A percentile compares a stretch with the other conserved stretches of the same genome.
These are phyloP conservation scores for Eimeria falciformis DNA, from an alignment of 169 alveolate genomes.

Conservation along the genomic window DNA sequence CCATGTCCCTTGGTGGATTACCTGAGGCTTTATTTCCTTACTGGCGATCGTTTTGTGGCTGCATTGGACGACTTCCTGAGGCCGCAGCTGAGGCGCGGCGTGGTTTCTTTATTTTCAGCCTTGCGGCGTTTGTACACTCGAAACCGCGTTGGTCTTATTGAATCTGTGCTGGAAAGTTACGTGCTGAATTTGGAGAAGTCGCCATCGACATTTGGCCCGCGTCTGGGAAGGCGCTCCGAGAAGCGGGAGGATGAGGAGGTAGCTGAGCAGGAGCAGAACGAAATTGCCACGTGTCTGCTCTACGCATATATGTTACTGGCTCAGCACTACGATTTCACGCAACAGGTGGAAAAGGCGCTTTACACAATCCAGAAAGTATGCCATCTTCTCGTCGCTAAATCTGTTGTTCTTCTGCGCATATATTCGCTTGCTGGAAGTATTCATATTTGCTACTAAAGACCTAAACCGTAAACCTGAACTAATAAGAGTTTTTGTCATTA, in stretches of 20 bases:
- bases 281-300: conserved; percentile 45
- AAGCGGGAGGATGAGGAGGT: conserved; percentile 33
- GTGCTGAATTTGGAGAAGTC: conserved; percentile 18
- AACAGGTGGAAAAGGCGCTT: conserved; percentile 70
- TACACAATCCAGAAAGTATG: conserved; percentile 57
- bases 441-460: too few relatives aligned
- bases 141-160: not conserved
- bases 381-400: too few relatives aligned
- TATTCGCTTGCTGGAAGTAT: too few relatives aligned
- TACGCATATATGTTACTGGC: conserved; percentile 73
- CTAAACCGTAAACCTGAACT: too few relatives aligned
- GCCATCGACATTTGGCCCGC: conserved; percentile 52
- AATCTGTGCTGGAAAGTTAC: conserved; percentile 48
- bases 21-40: conserved; percentile 28
- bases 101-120: conserved; percentile 41
- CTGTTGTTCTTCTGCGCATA: too few relatives aligned
- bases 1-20: conserved; percentile 39
- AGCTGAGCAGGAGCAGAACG: conserved; percentile 10
- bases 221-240: not conserved
- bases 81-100: conserved; percentile 69
- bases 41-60: conserved; percentile 48
- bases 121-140: conserved; percentile 69
- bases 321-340: conserved; percentile 80
- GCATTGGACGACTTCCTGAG: conserved; percentile 63
- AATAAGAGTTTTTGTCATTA: too few relatives aligned